These are phyloP conservation scores for Ammopiptanthus mongolicus DNA, from an alignment of 306 rosid genomes.

Conservation along the genomic window DNA sequence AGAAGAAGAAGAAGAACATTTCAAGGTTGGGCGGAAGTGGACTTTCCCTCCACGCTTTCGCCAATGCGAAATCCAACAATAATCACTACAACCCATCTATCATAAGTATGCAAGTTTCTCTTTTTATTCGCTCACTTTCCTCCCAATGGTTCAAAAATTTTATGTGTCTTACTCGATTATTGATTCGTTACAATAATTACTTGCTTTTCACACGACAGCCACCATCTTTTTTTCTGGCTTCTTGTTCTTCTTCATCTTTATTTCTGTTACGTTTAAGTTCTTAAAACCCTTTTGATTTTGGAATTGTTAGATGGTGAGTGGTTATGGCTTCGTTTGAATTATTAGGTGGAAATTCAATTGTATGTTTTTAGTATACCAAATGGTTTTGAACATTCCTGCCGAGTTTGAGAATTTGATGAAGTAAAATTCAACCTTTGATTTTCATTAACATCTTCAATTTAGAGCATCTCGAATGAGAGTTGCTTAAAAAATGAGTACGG, in stretches of 20 bases:
- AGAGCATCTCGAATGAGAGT: no score
- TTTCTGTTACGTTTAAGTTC: background rate
- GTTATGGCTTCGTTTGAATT: background rate
- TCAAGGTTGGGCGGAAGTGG: slow-evolving; percentile 59
- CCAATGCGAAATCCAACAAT: slow-evolving; percentile 52
- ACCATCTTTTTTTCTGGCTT: no score
- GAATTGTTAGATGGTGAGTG: background rate
- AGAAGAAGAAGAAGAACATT: slow-evolving; percentile 39
- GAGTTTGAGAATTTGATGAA: background rate
- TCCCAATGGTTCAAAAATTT: background rate
- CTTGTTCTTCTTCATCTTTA: background rate
- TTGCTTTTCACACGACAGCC: background rate
- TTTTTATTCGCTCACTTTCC: background rate
- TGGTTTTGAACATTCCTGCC: background rate
- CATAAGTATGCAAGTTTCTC: slow-evolving; percentile 50
- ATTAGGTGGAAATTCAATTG: background rate
- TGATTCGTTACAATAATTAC: background rate
- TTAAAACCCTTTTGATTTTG: background rate
- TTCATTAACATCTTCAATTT: background rate
- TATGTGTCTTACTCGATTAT: background rate
- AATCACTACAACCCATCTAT: slow-evolving; percentile 63
- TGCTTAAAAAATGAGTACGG: no score
- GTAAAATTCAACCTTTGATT: background rate
- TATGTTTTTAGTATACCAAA: background rate
- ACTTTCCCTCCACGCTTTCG: slow-evolving; percentile 57